phyloP scores from a whole-genome alignment of 2,329 filamentous ascomycete genomes.

The Gyromitra esculenta region DNA sequence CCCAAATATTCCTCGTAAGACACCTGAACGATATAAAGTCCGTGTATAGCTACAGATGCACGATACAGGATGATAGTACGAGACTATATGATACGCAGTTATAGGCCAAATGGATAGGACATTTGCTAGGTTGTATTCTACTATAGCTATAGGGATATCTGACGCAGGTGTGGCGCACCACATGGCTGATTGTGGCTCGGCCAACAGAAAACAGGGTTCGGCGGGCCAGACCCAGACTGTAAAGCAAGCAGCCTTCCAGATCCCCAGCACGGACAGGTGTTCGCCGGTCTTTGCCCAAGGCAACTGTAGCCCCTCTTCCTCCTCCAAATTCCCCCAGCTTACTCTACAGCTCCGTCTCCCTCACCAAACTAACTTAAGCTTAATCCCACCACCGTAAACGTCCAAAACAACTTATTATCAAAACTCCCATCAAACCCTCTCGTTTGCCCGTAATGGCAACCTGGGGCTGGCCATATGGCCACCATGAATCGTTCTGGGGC shows the following conservation, averaged over 20 bases:
- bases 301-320: conserved; percentile 25
- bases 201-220: too few species aligned
- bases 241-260: neutral
- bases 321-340: neutral
- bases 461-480: conserved; percentile 41
- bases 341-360: neutral
- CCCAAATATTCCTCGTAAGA: too few species aligned
- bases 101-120: too few species aligned
- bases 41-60: too few species aligned
- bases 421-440: neutral
- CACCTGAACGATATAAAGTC: too few species aligned
- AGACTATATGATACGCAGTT: too few species aligned
- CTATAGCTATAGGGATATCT: too few species aligned
- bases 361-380: neutral
- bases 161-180: too few species aligned
- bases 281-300: neutral
- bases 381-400: neutral
- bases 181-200: too few species aligned
- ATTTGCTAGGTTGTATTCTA: too few species aligned
- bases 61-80: too few species aligned
- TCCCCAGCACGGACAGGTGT: neutral
- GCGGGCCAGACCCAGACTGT: too few species aligned
- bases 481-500: conserved; percentile 41
- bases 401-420: neutral
- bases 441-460: conserved; percentile 10